Conservation (phyloP, 768 basidiomycete genomes). For the Hygrocybe punicea region DNA sequence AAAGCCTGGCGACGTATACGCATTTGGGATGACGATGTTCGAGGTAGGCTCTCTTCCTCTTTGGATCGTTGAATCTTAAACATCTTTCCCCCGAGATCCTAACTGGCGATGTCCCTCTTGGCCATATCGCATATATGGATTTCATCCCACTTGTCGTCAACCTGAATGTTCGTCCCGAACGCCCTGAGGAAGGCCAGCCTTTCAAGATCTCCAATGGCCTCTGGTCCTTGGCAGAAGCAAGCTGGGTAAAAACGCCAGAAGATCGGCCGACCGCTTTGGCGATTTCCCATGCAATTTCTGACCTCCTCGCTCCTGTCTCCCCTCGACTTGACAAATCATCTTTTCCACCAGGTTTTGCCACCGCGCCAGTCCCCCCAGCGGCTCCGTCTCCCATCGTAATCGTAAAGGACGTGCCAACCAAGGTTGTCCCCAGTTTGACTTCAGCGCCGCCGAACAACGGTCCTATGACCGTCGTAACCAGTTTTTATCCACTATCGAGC, state of each 20-base stretch:
- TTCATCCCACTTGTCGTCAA: slow-evolving; percentile 4
- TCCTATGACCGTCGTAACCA: too few species aligned
- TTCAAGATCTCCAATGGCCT: not conserved
- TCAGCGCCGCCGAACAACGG: too few species aligned
- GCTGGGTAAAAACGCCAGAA: slow-evolving; percentile 4
- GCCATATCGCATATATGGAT: slow-evolving; percentile 7
- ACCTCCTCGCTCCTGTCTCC: not conserved
- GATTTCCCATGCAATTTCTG: not conserved
- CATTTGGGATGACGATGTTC: slow-evolving; percentile 10
- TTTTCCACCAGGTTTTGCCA: not conserved
- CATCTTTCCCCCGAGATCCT: not conserved
- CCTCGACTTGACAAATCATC: not conserved
- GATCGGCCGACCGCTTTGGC: slow-evolving; percentile 2
- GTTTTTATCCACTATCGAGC: too few species aligned
- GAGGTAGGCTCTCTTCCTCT: slow-evolving; percentile 1
- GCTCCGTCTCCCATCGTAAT: too few species aligned
- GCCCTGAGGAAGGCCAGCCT: not conserved
- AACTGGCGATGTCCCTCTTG: slow-evolving; percentile 9
- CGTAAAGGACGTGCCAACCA: too few species aligned
- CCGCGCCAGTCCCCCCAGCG: too few species aligned
- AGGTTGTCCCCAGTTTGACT: too few species aligned
- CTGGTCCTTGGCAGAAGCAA: slow-evolving; percentile 5
- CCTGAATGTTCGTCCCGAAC: slow-evolving; percentile 7
- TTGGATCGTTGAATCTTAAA: not conserved
- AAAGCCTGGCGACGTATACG: slow-evolving; percentile 8